Evolutionary conservation across 2,329 filamentous ascomycete genomes (phyloP), one percentile per base, ranked within the genome.

Genomic region (Aspergillus brunneoviolaceus): DNA sequence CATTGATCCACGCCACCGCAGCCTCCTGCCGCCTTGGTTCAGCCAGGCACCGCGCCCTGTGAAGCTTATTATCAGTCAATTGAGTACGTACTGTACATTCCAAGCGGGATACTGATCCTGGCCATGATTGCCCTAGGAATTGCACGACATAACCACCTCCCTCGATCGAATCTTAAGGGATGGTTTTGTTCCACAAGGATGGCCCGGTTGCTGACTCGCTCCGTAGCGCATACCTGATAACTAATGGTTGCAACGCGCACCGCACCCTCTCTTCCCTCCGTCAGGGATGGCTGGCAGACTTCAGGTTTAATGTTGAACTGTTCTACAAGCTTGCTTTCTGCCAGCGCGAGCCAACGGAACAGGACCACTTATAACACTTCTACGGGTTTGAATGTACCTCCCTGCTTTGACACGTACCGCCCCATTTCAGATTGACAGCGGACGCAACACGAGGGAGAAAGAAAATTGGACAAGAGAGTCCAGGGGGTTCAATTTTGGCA

Each of bases 361-460:
- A 19, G 16, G 2, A 19, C 1, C 12, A 16, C 11, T 35, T 16
- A 16, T 4, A 35, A 27, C 1, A 35, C 19, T 23, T 23, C 12
- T 14, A 52, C 47, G n/a, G 29, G 45, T 29, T 59, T 61, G 62
- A 67, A 78, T 78, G 76, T 78, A 74, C 73, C 76, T 78, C 75
- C 70, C 73, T 75, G 68, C 69, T 72, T 78, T 76, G 76, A 77
- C 76, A 78, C 76, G 75, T 70, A 74, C 70, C 73, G 64, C 73
- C 69, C 68, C 72, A 76, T 70, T 51, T 61, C 57, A 60, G 58
- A 63, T 57, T 61, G 65, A 64, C 70, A 69, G 73, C 71, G 70
- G 74, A 74, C 76, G 75, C 71, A 78, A 78, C 75, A 78, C 75
- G 72, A 77, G 71, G 70, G 74, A 77, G 76, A 69, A 65, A 59